A percentile compares a stretch with the other conserved stretches of the same genome.
Conservation (phyloP, 1,284 basidiomycete species). For the Phlebopus sp. region DNA sequence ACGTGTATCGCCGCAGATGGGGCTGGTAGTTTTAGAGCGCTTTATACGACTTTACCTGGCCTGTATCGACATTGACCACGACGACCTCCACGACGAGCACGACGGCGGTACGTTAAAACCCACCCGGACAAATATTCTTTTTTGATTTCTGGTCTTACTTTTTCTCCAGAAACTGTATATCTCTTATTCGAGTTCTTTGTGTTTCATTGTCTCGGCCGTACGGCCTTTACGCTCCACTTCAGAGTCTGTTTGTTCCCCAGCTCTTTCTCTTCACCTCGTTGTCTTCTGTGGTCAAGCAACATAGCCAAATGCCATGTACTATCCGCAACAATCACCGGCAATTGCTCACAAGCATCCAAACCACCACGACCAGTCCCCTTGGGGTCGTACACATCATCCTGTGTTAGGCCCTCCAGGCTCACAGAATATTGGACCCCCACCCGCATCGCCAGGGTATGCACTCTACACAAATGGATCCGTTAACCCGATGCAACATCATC, state of each 20-base stretch:
- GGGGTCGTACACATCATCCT: constrained; percentile 61
- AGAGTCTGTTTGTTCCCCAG: constrained; percentile 11
- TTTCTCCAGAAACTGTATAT: constrained; percentile 13
- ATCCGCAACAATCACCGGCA: constrained; percentile 75
- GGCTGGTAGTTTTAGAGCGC: constrained; percentile 27
- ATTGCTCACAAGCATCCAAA: constrained; percentile 69
- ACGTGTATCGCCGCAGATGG: constrained; percentile 12
- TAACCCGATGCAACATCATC: constrained; percentile 58
- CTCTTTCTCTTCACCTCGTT: constrained; percentile 3
- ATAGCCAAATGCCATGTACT: constrained; percentile 63
- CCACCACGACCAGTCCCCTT: constrained; percentile 69
- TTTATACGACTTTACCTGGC: constrained; percentile 17
- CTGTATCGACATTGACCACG: constrained; percentile 13
- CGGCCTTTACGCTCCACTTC: constrained; percentile 4
- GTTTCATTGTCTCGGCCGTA: constrained; percentile 5
- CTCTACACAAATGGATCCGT: constrained; percentile 68
- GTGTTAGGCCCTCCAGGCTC: constrained; percentile 57
- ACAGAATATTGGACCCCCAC: constrained; percentile 54
- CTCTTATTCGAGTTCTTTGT: constrained; percentile 2
- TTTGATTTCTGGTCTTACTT: constrained; percentile 10
- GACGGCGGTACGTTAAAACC: constrained; percentile 12
- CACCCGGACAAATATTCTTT: constrained; percentile 15
- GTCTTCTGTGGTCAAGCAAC: constrained; percentile 8
- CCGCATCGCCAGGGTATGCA: constrained; percentile 67
- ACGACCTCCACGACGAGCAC: constrained; percentile 18